Evolutionary conservation across 2,329 filamentous ascomycete genomes (phyloP).

Genomic region (Fusarium camptoceras): DNA sequence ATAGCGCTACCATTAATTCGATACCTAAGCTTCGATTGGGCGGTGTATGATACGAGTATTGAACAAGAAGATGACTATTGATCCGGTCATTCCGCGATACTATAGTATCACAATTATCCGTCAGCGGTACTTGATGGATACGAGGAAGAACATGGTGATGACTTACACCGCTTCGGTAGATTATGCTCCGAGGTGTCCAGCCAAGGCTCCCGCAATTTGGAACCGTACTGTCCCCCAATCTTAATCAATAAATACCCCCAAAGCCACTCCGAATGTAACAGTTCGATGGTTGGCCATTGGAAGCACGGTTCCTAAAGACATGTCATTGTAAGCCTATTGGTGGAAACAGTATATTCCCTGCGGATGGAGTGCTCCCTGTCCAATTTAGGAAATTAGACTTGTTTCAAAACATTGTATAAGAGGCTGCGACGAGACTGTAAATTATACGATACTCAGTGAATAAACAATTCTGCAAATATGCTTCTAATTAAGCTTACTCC

Average conservation of each 20-base stretch:
- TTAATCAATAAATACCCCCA: background rate
- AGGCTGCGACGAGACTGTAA: background rate
- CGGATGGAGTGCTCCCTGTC: constrained; percentile 19
- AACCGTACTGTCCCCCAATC: constrained; percentile 11
- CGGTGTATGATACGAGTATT: background rate
- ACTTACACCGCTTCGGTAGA: background rate
- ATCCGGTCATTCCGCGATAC: background rate
- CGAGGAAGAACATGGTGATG: background rate
- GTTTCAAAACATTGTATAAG: background rate
- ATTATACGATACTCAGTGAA: background rate
- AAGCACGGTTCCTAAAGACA: background rate
- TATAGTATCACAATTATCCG: background rate
- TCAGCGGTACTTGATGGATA: background rate
- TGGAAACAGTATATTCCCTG: constrained; percentile 24
- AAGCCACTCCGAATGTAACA: constrained; percentile 5
- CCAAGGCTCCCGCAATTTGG: background rate
- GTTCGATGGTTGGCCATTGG: constrained; percentile 8
- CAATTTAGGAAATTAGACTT: constrained; percentile 7
- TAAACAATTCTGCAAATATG: constrained; percentile 3
- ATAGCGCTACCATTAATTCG: background rate
- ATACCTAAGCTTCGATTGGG: background rate
- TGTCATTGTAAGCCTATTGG: constrained; percentile 9
- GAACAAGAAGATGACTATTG: background rate
- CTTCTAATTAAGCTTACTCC: constrained; percentile 28
- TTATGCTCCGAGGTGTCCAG: background rate